Base-by-base conservation (phyloP, 225 moss, liverwort and hornwort species). In the Bryum argenteum region DNA sequence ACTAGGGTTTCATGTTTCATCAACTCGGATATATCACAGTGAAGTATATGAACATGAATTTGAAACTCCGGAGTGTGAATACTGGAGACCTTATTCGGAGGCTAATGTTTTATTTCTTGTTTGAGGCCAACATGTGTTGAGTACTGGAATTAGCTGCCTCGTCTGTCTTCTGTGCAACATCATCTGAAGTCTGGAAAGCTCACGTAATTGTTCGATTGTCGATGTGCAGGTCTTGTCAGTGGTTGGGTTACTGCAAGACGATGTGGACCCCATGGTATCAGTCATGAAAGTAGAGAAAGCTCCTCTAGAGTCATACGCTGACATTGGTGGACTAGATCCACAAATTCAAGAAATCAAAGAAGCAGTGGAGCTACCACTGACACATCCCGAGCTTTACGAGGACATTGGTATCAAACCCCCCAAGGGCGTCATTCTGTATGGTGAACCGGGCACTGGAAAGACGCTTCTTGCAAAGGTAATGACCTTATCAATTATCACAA, bases 251-350 rank as follows among this genome's bases (percentile, higher is more conserved):
- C 58, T 92, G 43, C 89, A 92, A 78, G 90, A 92, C 75, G 92
- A 90, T 45, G 92, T 90, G 26, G 92, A 90, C 72, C 92, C 90
- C 15, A 92, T 92, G 92, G 92, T 92, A 8, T 92, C 89, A 43
- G 89, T 92, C 10, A 92, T 92, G 89, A 90, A 90, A 75, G 92
- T 92, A 23, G 92, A 92, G 64, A 90, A 92, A 67, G 92, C 92
- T 65, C 92, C 92, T 67, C 77, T 92, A 39, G 92, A 92, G 78
- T 92, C 92, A 15, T 92, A 92, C 65, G 88, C 92, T 40, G 92
- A 92, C 58, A 90, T 92, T 54, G 90, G 92, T 82, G 92, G 92
- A 44, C 70, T 92, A 70, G 92, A 92, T 83, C 85, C 92, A 13
- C 89, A 90, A 70, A 92, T 92, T 28, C 90, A 90, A 82, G 92